Conservation (phyloP, 441 rosid species). For the Erysimum cheiri region DNA sequence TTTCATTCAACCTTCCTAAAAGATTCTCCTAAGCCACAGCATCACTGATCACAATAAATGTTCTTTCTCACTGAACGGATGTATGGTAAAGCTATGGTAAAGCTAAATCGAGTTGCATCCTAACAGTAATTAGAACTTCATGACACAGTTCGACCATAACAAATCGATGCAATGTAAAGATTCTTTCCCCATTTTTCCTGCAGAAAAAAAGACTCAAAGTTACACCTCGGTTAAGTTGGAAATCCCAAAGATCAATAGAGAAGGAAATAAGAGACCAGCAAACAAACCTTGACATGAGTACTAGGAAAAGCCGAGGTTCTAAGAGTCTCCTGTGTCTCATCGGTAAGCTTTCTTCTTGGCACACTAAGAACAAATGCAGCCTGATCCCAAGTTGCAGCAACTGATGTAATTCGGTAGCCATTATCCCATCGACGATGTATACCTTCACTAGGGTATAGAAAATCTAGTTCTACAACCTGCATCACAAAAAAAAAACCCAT, state of each 20-base stretch:
- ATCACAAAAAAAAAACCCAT: not conserved
- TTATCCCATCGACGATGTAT: slow-evolving; percentile 92
- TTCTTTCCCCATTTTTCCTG: slow-evolving; percentile 89
- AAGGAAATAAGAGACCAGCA: slow-evolving; percentile 16
- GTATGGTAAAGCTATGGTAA: slow-evolving; percentile 31
- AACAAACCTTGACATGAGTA: slow-evolving; percentile 86
- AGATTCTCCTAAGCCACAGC: slow-evolving; percentile 44
- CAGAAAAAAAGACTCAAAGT: slow-evolving; percentile 27
- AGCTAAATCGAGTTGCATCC: slow-evolving; percentile 41
- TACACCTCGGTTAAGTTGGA: not conserved
- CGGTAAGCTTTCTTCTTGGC: slow-evolving; percentile 76
- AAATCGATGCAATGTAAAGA: slow-evolving; percentile 65
- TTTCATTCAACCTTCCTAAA: slow-evolving; percentile 46
- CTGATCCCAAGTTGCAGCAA: slow-evolving; percentile 92
- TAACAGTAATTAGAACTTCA: slow-evolving; percentile 48
- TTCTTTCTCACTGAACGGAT: slow-evolving; percentile 38
- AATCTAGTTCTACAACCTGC: slow-evolving; percentile 95
- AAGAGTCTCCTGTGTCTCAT: slow-evolving; percentile 96
- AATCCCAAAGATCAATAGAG: not conserved
- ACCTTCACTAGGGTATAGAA: slow-evolving; percentile 96
- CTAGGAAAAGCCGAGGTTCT: slow-evolving; percentile 93
- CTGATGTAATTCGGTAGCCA: slow-evolving; percentile 92
- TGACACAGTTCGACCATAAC: slow-evolving; percentile 73
- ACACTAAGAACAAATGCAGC: slow-evolving; percentile 92
- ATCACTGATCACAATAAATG: slow-evolving; percentile 37